Evolutionary conservation across 148 eudicot genomes (phyloP).

Genomic region (Persicaria tinctoria): DNA sequence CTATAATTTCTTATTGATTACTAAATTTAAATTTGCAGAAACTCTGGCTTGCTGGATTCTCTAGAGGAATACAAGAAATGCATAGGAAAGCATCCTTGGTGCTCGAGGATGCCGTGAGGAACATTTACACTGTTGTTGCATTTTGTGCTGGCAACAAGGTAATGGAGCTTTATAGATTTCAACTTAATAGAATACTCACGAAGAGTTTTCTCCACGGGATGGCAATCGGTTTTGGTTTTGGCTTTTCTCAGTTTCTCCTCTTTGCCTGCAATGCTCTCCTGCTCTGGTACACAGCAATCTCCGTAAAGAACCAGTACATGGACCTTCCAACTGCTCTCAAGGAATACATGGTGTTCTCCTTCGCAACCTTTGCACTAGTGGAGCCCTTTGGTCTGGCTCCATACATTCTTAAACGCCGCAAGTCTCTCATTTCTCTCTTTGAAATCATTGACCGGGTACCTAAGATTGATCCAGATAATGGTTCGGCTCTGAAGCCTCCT

Average conservation of each 20-base stretch:
- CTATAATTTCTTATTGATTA: not conserved
- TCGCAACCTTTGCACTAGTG: constrained; percentile 95
- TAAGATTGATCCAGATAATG: constrained; percentile 86
- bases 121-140: constrained; percentile 93
- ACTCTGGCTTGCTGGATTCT: constrained; percentile 98
- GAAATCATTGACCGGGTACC: constrained; percentile 93
- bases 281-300: constrained; percentile 76
- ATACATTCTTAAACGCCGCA: constrained; percentile 88
- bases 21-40: constrained; percentile 43
- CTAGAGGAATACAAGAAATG: constrained; percentile 99
- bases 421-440: constrained; percentile 81
- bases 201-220: constrained; percentile 90
- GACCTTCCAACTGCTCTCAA: constrained; percentile 74
- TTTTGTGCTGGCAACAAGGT: constrained; percentile 97
- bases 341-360: constrained; percentile 96
- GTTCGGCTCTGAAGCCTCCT: constrained; percentile 79
- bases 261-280: constrained; percentile 93
- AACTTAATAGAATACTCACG: constrained; percentile 60
- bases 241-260: constrained; percentile 92
- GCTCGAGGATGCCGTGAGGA: constrained; percentile 96
- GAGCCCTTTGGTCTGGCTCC: constrained; percentile 99
- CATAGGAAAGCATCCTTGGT: constrained; percentile 97
- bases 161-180: constrained; percentile 88
- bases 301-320: constrained; percentile 51
- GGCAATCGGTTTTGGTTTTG: constrained; percentile 92